phyloP scores from a whole-genome alignment of 2,329 filamentous ascomycete species.

The Xylaria sp. region DNA sequence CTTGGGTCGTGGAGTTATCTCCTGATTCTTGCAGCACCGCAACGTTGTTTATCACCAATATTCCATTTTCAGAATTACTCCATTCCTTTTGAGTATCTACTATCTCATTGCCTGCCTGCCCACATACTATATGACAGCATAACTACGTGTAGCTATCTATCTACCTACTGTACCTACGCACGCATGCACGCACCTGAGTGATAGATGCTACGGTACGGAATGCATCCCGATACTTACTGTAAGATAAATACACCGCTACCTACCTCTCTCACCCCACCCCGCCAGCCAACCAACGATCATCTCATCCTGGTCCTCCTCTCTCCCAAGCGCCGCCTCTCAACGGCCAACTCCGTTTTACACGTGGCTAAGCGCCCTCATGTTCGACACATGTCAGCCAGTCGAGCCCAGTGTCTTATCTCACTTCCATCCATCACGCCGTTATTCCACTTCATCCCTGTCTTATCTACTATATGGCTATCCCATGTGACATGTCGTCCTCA shows the following conservation, averaged over 20 bases:
- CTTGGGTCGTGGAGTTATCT: constrained; percentile 14
- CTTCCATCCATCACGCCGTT: too few species aligned
- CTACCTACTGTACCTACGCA: not conserved
- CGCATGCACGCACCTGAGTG: too few species aligned
- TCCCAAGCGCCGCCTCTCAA: not conserved
- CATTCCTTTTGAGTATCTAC: not conserved
- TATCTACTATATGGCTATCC: not conserved
- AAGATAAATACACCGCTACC: too few species aligned
- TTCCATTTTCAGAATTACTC: constrained; percentile 7
- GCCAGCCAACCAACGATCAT: not conserved
- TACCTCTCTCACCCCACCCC: not conserved
- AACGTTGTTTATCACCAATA: not conserved
- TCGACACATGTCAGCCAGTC: constrained; percentile 4
- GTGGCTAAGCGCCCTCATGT: constrained; percentile 1
- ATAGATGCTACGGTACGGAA: too few species aligned
- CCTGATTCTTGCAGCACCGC: constrained; percentile 20
- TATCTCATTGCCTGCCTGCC: not conserved
- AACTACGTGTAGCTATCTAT: not conserved
- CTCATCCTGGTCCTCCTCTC: not conserved
- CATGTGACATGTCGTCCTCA: not conserved
- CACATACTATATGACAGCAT: not conserved
- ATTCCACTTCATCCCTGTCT: not conserved
- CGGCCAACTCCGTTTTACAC: constrained; percentile 1
- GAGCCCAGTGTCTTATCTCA: too few species aligned
- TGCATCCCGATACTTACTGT: too few species aligned